Evolutionary conservation across 768 basidiomycete species (phyloP).

Genomic region (Austroboletus festivus): DNA sequence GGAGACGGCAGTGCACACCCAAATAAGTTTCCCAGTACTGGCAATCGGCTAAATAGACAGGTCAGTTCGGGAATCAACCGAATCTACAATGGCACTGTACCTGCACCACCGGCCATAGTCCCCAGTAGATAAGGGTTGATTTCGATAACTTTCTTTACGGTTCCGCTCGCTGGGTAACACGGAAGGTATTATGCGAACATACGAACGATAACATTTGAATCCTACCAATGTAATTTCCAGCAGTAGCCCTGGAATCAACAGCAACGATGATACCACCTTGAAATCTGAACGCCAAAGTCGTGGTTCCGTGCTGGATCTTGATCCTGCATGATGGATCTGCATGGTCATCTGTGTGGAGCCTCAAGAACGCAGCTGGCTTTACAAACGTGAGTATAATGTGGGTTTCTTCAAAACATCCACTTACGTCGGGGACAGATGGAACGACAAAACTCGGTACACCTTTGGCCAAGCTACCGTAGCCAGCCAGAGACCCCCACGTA

Average conservation of each 20-base stretch:
- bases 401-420: conserved; percentile 24
- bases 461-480: conserved; percentile 70
- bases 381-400: conserved; percentile 9
- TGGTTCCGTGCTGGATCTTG: conserved; percentile 98
- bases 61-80: conserved; percentile 5
- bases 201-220: conserved; percentile 10
- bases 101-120: conserved; percentile 99
- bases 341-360: conserved; percentile 92
- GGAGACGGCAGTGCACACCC: conserved; percentile 94
- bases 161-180: conserved; percentile 72
- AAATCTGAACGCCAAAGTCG: conserved; percentile 95
- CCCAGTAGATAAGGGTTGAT: conserved; percentile 99
- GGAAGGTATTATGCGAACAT: background rate
- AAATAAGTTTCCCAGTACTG: conserved; percentile 99
- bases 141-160: conserved; percentile 99
- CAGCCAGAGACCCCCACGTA: conserved; percentile 83
- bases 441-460: conserved; percentile 72
- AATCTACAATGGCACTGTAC: conserved; percentile 40
- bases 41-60: conserved; percentile 67
- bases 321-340: conserved; percentile 93
- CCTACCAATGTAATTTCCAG: conserved; percentile 94
- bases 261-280: conserved; percentile 98
- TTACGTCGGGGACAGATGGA: conserved; percentile 73
- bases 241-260: conserved; percentile 97
- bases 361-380: conserved; percentile 88